phyloP scores from a whole-genome alignment of 345 rosid genomes.

The Nasturtium officinale region DNA sequence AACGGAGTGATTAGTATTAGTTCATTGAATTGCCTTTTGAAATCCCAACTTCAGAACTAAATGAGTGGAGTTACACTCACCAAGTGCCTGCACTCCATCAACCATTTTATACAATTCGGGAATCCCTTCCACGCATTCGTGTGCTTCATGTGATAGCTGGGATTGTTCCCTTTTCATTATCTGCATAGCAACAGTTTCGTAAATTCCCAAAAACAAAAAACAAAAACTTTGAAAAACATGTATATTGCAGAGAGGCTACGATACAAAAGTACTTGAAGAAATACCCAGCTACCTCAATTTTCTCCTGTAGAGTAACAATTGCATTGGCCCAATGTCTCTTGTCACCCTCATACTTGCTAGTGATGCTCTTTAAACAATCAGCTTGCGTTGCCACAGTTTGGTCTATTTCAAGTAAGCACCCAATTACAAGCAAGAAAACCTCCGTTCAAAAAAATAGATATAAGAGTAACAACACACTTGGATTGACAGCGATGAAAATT shows the following conservation, averaged over 20 bases:
- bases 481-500: background rate
- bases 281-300: conserved; percentile 56
- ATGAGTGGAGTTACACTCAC: conserved; percentile 47
- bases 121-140: conserved; percentile 75
- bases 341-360: conserved; percentile 57
- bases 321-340: conserved; percentile 64
- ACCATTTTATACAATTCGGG: conserved; percentile 85
- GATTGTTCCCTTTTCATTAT: conserved; percentile 81
- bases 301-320: conserved; percentile 55
- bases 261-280: conserved; percentile 6
- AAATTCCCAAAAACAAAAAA: background rate
- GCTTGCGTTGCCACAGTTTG: conserved; percentile 72
- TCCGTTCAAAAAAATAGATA: background rate
- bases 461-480: conserved; percentile 6
- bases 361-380: conserved; percentile 58
- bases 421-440: conserved; percentile 12
- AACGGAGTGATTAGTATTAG: conserved; percentile 34
- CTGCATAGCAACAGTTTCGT: conserved; percentile 45
- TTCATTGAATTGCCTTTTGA: conserved; percentile 7
- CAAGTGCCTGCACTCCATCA: conserved; percentile 81
- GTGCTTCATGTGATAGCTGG: conserved; percentile 78
- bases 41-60: conserved; percentile 11
- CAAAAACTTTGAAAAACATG: background rate
- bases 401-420: conserved; percentile 51
- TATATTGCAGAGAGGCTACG: conserved; percentile 2